Percentiles rank a stretch among this genome's conserved stretches.
Evolutionary conservation across 1,284 basidiomycete genomes (phyloP).

Genomic region (Erythrobasidium hasegawianum): DNA sequence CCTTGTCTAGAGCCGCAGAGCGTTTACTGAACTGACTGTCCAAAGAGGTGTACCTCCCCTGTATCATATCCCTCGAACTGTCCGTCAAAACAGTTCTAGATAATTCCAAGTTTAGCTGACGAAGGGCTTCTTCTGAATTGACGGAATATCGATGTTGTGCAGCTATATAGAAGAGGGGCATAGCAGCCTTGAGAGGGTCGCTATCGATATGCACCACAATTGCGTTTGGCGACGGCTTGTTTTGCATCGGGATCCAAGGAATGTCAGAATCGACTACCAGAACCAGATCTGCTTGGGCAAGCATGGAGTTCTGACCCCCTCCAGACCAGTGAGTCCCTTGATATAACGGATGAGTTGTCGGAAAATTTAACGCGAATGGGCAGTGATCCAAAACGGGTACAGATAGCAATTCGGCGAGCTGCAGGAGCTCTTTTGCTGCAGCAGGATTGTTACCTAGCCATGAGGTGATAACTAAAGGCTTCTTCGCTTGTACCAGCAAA

Average conservation of each 20-base stretch:
- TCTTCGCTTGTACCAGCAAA: conserved; percentile 56
- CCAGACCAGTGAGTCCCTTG: conserved; percentile 56
- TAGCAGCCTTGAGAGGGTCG: conserved; percentile 59
- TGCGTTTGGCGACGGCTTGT: conserved; percentile 52
- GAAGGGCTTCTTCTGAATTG: conserved; percentile 56
- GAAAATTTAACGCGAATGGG: conserved; percentile 57
- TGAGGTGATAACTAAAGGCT: conserved; percentile 63
- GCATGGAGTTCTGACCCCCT: conserved; percentile 53
- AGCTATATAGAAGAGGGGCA: too few species aligned
- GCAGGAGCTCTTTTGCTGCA: conserved; percentile 55
- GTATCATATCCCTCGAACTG: too few species aligned
- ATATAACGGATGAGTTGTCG: conserved; percentile 59
- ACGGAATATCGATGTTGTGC: too few species aligned
- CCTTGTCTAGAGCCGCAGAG: too few species aligned
- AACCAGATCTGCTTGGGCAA: conserved; percentile 60
- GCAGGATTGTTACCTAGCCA: conserved; percentile 58
- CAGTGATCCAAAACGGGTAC: conserved; percentile 59
- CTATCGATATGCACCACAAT: conserved; percentile 61
- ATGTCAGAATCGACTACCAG: conserved; percentile 62
- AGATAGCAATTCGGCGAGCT: conserved; percentile 56
- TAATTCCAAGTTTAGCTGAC: too few species aligned
- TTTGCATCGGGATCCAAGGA: conserved; percentile 61
- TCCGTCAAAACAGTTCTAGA: too few species aligned
- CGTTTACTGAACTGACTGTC: too few species aligned
- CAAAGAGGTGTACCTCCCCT: too few species aligned